Evolutionary conservation across 768 basidiomycete genomes (phyloP), one percentile per base, ranked within the genome.

Genomic region (Royoungia palumana): DNA sequence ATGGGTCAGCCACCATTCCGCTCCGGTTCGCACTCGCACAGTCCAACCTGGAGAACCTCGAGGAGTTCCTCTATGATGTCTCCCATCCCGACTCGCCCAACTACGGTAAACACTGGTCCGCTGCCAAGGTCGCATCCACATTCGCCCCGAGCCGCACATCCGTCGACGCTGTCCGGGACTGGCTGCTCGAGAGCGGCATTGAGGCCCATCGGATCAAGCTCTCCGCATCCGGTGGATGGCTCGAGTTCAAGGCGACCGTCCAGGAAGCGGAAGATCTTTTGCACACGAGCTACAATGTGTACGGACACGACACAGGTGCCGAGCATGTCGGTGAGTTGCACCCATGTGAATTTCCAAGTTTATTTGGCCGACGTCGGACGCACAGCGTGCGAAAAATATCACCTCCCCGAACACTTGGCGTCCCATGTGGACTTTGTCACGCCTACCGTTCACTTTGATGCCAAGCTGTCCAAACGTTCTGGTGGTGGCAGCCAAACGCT

Each of bases 61-160:
- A 76, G 19, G 67, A 71, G 44, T 56, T 66, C 40, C 71, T 78
- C 35, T 60, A 72, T 51, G 65, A 72, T 3, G 69, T 78, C 12
- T 69, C 77, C 0, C 70, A 74, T 46, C 77, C 77, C 8, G 53
- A 61, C 14, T 79, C 77, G 7, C 59, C 67, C 14, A 68, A 59
- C 46, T 79, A 76, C 39, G 77, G 76, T 1, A 66, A 72, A 30
- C 78, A 79, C 47, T 76, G 75, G 73, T 63, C 71, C 2, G 59
- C 75, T 1, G 56, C 53, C 19, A 52, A 67, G 24, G 61, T 79
- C 41, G 71, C 69, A 17, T 61, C 71, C n/a, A 67, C 58, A 38
- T 78, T 78, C 43, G 69, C 74, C 0, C 77, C 77, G 0, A 68
- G 63, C 41, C 41, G 55, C 19, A 64, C 68, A 30, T 69, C 74